Base-by-base conservation (phyloP, 164 flowering plant genomes). In the Aristolochia contorta region DNA sequence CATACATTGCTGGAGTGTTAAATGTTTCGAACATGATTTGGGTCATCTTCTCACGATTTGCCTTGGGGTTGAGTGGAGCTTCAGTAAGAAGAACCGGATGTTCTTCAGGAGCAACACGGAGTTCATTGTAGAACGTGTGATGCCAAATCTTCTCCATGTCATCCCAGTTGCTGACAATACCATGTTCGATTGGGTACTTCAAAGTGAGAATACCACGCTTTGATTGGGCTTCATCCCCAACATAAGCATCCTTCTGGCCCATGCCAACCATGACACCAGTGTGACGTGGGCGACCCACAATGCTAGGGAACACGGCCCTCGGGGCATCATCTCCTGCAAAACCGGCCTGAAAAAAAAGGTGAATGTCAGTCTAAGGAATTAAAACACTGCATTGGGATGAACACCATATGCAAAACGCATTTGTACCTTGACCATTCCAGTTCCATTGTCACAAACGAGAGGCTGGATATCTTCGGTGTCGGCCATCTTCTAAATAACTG, bases 241-340 rank as follows among this genome's bases (percentile, higher is more conserved):
- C 91, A 69, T 85, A 85, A 6, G 91, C 91, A 77, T 85, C 91
- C 58, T 85, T 85, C 58, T 85, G 91, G 9, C 91, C 91, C 91
- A 85, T 85, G 41, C 91, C 91, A 69, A 85, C 91, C 88, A 85
- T 85, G 69, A 85, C 88, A 67, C 91, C 91, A 27, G 91, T 85
- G 77, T 85, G 91, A 23, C 91, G 84, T 25, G 91, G 88, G 23
- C 87, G 83, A 16, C 89, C 89, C 13, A 84, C 89, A 60, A 84
- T 84, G 67, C 89, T 84, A 46, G 90, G 90, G 67, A 84, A 82
- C 18, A 84, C 86, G 27, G 86, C 89, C 60, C 89, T 82, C 16
- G 89, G 89, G 46, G 89, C 91, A 77, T 85, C 91, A 70, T 85
- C 91, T 61, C 91, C 91, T 47, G 91, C 91, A 71, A 85, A 85